Percentiles rank a stretch among this genome's conserved stretches.
Evolutionary conservation across 441 rosid species (phyloP).

Genomic region (Gossypium trilobum): DNA sequence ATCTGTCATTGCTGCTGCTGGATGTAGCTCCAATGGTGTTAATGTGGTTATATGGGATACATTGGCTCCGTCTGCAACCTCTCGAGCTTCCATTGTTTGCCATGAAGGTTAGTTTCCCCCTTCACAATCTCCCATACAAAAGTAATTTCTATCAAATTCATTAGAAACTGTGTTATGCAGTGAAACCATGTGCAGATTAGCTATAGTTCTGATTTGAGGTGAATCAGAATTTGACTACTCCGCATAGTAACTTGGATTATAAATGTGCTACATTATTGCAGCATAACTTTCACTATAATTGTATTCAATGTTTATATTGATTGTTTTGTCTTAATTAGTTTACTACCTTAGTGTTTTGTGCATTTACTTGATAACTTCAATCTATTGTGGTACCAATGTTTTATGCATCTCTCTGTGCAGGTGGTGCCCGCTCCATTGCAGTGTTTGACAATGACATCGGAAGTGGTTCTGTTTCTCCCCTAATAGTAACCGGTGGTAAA

Average conservation of each 20-base stretch:
- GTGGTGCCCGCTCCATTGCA: constrained; percentile 85
- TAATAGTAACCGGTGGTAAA: constrained; percentile 87
- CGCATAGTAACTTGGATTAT: background rate
- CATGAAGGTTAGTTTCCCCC: constrained; percentile 60
- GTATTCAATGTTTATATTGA: background rate
- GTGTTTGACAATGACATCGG: constrained; percentile 81
- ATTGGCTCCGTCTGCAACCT: constrained; percentile 82
- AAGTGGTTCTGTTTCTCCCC: constrained; percentile 85
- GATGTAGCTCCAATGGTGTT: constrained; percentile 68
- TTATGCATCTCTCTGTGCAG: constrained; percentile 32
- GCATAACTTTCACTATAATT: background rate
- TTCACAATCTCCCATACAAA: background rate
- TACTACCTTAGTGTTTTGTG: background rate
- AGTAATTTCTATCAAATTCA: background rate
- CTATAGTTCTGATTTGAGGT: background rate
- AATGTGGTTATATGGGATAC: constrained; percentile 96
- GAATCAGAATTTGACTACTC: background rate
- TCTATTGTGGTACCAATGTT: background rate
- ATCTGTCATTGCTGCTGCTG: constrained; percentile 82
- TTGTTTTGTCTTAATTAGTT: background rate
- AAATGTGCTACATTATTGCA: background rate
- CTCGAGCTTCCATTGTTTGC: constrained; percentile 72
- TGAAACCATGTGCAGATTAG: background rate
- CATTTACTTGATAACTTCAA: constrained; percentile 9
- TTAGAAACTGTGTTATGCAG: background rate